phyloP scores from a whole-genome alignment of 805 yeast species.

The Ogataea nitratoaversa region DNA sequence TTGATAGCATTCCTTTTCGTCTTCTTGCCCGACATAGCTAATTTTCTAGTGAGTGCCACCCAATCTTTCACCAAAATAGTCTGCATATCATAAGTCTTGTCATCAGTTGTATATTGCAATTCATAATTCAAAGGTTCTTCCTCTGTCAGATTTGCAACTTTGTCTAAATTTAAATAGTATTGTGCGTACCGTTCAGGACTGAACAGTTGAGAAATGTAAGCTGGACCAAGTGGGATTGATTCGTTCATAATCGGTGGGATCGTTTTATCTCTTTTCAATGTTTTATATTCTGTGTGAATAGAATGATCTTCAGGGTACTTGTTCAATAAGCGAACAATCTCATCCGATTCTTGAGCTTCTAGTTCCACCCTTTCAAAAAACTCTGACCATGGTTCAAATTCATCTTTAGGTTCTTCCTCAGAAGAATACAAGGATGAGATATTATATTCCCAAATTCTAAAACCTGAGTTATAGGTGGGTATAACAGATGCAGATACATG shows the following conservation, averaged over 20 bases:
- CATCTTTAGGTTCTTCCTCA: constrained; percentile 5
- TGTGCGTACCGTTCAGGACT: constrained; percentile 72
- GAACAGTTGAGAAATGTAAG: constrained; percentile 63
- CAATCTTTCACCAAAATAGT: constrained; percentile 59
- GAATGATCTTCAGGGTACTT: constrained; percentile 6
- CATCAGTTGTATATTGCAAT: constrained; percentile 68
- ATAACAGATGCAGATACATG: constrained; percentile 71
- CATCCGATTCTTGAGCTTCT: constrained; percentile 30
- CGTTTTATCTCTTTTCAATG: constrained; percentile 46
- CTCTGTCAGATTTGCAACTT: constrained; percentile 33
- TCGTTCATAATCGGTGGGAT: constrained; percentile 59
- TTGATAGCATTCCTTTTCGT: constrained; percentile 3
- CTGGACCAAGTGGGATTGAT: constrained; percentile 64
- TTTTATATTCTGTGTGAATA: constrained; percentile 5
- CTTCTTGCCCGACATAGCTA: constrained; percentile 38
- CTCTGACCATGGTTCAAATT: constrained; percentile 50
- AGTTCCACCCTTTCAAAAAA: constrained; percentile 50
- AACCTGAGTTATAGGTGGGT: constrained; percentile 81
- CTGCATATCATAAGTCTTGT: constrained; percentile 49
- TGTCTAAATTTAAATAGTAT: constrained; percentile 61
- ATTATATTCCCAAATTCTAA: constrained; percentile 86
- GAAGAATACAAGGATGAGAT: constrained; percentile 43
- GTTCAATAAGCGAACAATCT: constrained; percentile 16
- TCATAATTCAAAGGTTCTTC: constrained; percentile 45
- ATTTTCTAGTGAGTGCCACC: constrained; percentile 50